Conservation (phyloP, 768 basidiomycete species). For the Tricholoma furcatifolium region DNA sequence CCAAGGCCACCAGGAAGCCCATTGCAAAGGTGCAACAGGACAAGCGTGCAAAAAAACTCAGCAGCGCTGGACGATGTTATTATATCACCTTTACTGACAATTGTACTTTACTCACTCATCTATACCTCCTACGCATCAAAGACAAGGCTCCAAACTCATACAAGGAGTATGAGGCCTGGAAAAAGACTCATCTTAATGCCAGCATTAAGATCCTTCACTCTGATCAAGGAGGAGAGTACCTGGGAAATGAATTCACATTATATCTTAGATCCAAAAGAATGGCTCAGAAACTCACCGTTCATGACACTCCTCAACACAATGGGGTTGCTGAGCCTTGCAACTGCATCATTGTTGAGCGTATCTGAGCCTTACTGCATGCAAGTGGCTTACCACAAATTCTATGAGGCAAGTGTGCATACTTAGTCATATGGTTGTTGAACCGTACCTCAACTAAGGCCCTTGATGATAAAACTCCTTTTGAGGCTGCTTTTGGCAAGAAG, state of each 20-base stretch:
- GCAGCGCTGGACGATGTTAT: constrained; percentile 31
- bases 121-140: constrained; percentile 30
- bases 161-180: constrained; percentile 30
- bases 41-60: constrained; percentile 25
- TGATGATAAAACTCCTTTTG: constrained; percentile 25
- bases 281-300: no score
- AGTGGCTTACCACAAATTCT: constrained; percentile 32
- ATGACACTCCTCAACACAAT: no score
- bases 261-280: constrained; percentile 37
- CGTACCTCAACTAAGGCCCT: constrained; percentile 24
- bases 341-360: constrained; percentile 31
- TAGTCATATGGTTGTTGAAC: constrained; percentile 32
- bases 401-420: constrained; percentile 36
- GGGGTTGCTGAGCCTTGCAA: constrained; percentile 42
- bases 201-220: constrained; percentile 33
- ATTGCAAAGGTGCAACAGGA: constrained; percentile 27
- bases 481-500: constrained; percentile 26
- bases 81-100: constrained; percentile 33
- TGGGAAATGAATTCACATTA: constrained; percentile 29
- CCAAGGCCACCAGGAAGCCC: no score
- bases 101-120: constrained; percentile 11
- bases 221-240: no score
- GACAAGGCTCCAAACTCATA: constrained; percentile 29
- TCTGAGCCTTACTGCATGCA: constrained; percentile 33
- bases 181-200: constrained; percentile 27